Conservation (phyloP, 2,329 filamentous ascomycete genomes). For the Talaromyces sp. region DNA sequence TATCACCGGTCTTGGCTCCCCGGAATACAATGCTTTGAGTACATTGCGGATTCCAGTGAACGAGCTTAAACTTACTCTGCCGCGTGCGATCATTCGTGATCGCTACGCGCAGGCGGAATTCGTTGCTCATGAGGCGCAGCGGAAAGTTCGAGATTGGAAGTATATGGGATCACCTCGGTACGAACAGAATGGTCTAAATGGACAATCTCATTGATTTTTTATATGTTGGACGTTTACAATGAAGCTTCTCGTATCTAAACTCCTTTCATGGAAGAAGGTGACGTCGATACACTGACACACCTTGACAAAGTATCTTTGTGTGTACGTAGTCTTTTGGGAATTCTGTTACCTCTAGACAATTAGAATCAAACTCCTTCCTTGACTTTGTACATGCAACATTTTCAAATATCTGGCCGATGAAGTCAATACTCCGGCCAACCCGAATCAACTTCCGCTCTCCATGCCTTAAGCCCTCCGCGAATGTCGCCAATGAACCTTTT, state of each 20-base stretch:
- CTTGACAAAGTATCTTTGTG: neutral
- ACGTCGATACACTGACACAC: neutral
- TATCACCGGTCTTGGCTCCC: neutral
- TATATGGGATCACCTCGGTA: neutral
- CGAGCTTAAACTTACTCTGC: neutral
- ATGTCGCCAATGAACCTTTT: conserved; percentile 40
- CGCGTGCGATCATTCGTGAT: neutral
- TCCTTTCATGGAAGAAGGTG: neutral
- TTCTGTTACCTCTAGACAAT: neutral
- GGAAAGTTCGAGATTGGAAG: neutral
- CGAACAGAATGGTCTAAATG: neutral
- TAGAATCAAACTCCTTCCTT: neutral
- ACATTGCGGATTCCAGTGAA: neutral
- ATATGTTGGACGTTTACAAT: neutral
- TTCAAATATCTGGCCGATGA: neutral
- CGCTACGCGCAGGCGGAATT: neutral
- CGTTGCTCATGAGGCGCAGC: neutral
- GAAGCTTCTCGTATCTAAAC: neutral
- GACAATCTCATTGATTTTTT: neutral
- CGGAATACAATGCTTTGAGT: neutral
- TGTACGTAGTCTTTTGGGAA: neutral
- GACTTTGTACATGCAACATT: neutral
- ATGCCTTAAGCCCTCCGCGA: conserved; percentile 42
- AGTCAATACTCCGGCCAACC: conserved; percentile 39
- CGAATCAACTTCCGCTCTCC: conserved; percentile 41